phyloP scores from a whole-genome alignment of 2,329 filamentous ascomycete genomes.

The Paracorniculantispora psalliotae region DNA sequence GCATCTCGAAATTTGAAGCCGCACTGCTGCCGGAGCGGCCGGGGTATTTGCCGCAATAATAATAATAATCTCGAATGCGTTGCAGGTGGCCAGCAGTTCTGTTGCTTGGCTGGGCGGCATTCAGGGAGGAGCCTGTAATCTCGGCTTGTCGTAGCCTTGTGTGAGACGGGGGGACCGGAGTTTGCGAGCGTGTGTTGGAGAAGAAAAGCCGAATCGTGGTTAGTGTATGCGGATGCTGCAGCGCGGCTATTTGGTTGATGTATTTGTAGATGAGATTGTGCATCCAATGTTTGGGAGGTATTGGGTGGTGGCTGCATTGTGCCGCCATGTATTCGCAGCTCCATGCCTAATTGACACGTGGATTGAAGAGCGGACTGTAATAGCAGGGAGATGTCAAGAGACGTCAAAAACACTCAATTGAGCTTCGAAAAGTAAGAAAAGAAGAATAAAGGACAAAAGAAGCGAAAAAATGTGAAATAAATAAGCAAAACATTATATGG shows the following conservation, averaged over 20 bases:
- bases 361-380: too few species aligned
- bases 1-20: conserved; percentile 4
- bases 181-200: neutral
- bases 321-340: too few species aligned
- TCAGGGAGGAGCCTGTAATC: neutral
- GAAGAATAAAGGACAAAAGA: neutral
- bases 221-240: neutral
- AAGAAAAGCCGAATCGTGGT: neutral
- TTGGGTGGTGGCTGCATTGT: neutral
- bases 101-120: neutral
- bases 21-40: neutral
- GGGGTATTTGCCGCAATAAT: neutral
- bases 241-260: neutral
- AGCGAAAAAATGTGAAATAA: too few species aligned
- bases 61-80: too few species aligned
- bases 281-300: neutral
- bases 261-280: neutral
- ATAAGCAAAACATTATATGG: too few species aligned
- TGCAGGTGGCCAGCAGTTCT: neutral
- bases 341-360: too few species aligned
- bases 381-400: too few species aligned
- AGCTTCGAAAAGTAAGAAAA: neutral
- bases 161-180: neutral
- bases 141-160: neutral
- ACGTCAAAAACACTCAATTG: too few species aligned